A percentile compares a stretch with the other conserved stretches of the same genome.
These are phyloP conservation scores for Solanum aculeatissimum DNA, from an alignment of 305 asterid species.

Conservation along the genomic window DNA sequence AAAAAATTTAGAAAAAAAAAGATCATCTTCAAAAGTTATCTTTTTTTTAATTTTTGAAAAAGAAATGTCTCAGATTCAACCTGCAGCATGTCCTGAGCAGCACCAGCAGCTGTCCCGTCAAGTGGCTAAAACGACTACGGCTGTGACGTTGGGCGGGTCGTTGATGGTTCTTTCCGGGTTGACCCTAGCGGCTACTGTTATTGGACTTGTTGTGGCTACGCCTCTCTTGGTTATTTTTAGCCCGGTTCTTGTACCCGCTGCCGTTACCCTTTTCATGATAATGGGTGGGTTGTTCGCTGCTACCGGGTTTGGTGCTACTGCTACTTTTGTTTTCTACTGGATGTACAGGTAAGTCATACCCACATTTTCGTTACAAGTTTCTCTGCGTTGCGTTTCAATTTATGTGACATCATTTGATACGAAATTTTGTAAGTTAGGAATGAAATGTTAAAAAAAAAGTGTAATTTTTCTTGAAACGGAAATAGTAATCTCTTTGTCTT, in stretches of 20 bases:
- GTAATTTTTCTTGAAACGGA: no score
- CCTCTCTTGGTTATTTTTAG: slow-evolving; percentile 76
- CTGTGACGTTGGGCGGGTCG: slow-evolving; percentile 74
- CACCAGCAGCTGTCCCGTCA: slow-evolving; percentile 45
- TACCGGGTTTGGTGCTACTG: slow-evolving; percentile 60
- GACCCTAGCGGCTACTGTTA: slow-evolving; percentile 59
- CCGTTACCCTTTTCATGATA: slow-evolving; percentile 41
- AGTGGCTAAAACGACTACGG: slow-evolving; percentile 76
- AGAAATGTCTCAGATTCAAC: slow-evolving; percentile 1
- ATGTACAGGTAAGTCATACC: slow-evolving; percentile 39
- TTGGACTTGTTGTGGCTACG: slow-evolving; percentile 69
- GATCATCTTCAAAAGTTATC: not conserved
- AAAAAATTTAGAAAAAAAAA: not conserved
- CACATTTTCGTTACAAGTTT: no score
- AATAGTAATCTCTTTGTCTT: no score
- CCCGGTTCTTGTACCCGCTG: slow-evolving; percentile 82
- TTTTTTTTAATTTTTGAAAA: not conserved
- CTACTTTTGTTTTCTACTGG: slow-evolving; percentile 83
- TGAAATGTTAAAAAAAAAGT: no score
- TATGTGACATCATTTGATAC: not conserved
- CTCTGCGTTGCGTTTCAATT: not conserved
- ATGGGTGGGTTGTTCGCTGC: slow-evolving; percentile 51
- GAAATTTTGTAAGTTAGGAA: no score
- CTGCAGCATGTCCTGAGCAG: slow-evolving; percentile 10
- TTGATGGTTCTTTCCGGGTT: slow-evolving; percentile 73